These are phyloP conservation scores for Capsella rubella DNA, from an alignment of 441 rosid genomes.

Conservation along the genomic window DNA sequence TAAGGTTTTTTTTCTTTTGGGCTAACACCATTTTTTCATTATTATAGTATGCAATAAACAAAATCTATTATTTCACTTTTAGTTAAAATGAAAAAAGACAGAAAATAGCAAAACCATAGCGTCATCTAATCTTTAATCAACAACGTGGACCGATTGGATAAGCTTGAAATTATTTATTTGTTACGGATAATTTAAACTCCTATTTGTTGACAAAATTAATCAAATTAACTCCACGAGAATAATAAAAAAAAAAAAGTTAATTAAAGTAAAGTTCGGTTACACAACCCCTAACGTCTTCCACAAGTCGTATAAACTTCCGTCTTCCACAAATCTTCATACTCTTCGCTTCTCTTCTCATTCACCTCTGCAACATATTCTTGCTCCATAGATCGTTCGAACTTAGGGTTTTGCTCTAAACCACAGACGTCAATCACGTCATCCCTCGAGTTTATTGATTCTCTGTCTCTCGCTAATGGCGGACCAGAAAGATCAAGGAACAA, in stretches of 20 bases:
- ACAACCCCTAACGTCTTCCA: conserved; percentile 27
- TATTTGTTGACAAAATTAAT: neutral
- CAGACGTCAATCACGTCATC: neutral
- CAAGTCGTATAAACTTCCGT: conserved; percentile 23
- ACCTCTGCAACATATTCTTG: conserved; percentile 20
- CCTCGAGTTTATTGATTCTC: neutral
- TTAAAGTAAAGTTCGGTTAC: too few relatives aligned
- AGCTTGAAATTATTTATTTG: neutral
- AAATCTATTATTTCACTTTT: too few relatives aligned
- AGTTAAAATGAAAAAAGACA: too few relatives aligned
- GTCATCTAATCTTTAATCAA: neutral
- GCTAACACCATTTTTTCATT: too few relatives aligned
- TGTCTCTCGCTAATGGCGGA: conserved; percentile 15
- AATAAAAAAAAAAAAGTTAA: too few relatives aligned
- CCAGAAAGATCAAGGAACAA: conserved; percentile 4
- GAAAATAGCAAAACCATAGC: too few relatives aligned
- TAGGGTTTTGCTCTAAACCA: conserved; percentile 10
- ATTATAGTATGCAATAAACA: too few relatives aligned
- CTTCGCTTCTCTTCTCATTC: conserved; percentile 1
- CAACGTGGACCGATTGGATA: neutral
- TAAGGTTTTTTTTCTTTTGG: too few relatives aligned
- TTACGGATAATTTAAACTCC: neutral
- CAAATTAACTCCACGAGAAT: neutral
- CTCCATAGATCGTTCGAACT: neutral
- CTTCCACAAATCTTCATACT: neutral